A percentile compares a stretch with the other conserved stretches of the same genome.
These are phyloP conservation scores for Biscogniauxia sp. DNA, from an alignment of 2,329 filamentous ascomycete species.

Conservation along the genomic window DNA sequence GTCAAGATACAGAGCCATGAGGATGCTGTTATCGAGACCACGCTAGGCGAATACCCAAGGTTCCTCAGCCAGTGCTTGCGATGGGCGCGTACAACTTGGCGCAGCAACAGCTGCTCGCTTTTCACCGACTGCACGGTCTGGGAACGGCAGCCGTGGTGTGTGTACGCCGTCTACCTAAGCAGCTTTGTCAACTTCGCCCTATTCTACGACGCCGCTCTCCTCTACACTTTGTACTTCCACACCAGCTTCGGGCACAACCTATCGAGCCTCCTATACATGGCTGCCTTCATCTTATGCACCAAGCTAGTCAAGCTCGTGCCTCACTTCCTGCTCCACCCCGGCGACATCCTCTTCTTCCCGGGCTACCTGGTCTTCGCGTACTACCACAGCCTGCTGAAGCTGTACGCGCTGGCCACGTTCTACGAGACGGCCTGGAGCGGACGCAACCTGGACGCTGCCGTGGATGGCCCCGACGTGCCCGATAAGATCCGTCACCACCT, in stretches of 20 bases:
- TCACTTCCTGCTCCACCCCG: slow-evolving; percentile 50
- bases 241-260: slow-evolving; percentile 18
- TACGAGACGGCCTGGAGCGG: slow-evolving; percentile 44
- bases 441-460: slow-evolving; percentile 30
- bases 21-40: slow-evolving; percentile 49
- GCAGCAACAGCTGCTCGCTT: slow-evolving; percentile 52
- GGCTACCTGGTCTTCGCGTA: slow-evolving; percentile 55
- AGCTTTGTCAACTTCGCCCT: slow-evolving; percentile 55
- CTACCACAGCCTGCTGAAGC: slow-evolving; percentile 55
- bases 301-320: slow-evolving; percentile 58
- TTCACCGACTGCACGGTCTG: slow-evolving; percentile 38
- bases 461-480: slow-evolving; percentile 9
- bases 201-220: slow-evolving; percentile 46
- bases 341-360: slow-evolving; percentile 50
- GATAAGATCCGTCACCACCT: background rate
- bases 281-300: slow-evolving; percentile 49
- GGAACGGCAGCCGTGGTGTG: slow-evolving; percentile 47
- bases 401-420: slow-evolving; percentile 54
- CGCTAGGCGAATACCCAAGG: slow-evolving; percentile 47
- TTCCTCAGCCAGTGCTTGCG: slow-evolving; percentile 53
- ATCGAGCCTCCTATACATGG: slow-evolving; percentile 14
- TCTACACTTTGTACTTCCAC: slow-evolving; percentile 19
- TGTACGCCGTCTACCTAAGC: slow-evolving; percentile 55
- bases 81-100: slow-evolving; percentile 58
- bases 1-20: slow-evolving; percentile 53